Percentiles rank a stretch among this genome's conserved stretches.
These are phyloP conservation scores for Geotrichum bryndzae DNA, from an alignment of 1,139 yeast genomes.

Conservation along the genomic window DNA sequence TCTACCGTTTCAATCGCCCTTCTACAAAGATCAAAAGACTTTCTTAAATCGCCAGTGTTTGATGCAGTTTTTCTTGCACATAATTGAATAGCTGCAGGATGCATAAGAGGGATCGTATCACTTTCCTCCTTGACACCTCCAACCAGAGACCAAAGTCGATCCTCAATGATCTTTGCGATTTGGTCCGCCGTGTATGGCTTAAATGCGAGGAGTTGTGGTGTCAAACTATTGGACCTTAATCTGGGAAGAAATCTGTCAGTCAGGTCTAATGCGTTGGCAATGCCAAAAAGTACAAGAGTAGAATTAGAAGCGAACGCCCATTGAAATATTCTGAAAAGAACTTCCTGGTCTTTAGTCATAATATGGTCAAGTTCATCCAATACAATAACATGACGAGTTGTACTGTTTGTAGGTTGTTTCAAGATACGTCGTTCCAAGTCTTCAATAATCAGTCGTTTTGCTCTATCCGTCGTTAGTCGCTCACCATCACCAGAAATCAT, in stretches of 20 bases:
- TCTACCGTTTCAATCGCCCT: slow-evolving; percentile 75
- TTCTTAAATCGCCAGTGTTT: slow-evolving; percentile 85
- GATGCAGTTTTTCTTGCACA: slow-evolving; percentile 86
- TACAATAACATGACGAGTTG: slow-evolving; percentile 46
- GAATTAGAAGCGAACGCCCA: slow-evolving; percentile 51
- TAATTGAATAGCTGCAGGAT: slow-evolving; percentile 73
- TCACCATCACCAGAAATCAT: slow-evolving; percentile 16
- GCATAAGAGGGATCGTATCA: slow-evolving; percentile 44
- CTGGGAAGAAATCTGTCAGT: slow-evolving; percentile 83
- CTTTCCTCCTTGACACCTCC: slow-evolving; percentile 5
- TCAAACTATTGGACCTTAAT: slow-evolving; percentile 60
- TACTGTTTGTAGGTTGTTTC: neutral
- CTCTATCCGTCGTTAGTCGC: slow-evolving; percentile 10
- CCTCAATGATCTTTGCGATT: slow-evolving; percentile 57
- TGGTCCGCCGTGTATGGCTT: slow-evolving; percentile 79
- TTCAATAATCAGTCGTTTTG: slow-evolving; percentile 7
- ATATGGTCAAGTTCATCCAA: slow-evolving; percentile 88
- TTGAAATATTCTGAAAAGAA: slow-evolving; percentile 67
- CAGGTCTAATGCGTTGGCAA: slow-evolving; percentile 87
- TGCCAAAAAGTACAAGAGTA: slow-evolving; percentile 66
- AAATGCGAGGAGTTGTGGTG: slow-evolving; percentile 67
- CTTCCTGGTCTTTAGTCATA: slow-evolving; percentile 65
- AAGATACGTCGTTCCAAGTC: slow-evolving; percentile 14
- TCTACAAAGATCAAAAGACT: slow-evolving; percentile 82
- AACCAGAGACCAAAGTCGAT: slow-evolving; percentile 40